These are phyloP conservation scores for Podospora comata DNA, from an alignment of 495 filamentous ascomycete genomes.

Conservation along the genomic window DNA sequence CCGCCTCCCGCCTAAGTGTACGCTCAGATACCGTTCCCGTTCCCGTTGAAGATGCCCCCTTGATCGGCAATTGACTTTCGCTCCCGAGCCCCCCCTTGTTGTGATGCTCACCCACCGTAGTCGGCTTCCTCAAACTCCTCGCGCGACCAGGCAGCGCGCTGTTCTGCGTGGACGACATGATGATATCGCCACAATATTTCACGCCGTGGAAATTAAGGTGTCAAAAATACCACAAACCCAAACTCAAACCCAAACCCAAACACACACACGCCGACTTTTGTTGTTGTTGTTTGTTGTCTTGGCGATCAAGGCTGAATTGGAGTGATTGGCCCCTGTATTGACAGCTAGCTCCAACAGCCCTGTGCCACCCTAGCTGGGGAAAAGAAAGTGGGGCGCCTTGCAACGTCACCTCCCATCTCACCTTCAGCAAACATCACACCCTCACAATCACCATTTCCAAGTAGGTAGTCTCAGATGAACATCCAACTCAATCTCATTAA, in stretches of 20 bases:
- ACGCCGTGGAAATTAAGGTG: neutral
- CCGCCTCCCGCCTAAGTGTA: neutral
- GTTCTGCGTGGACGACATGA: conserved; percentile 28
- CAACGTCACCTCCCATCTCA: neutral
- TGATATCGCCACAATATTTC: neutral
- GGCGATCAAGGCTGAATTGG: neutral
- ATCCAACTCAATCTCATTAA: neutral
- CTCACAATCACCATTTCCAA: neutral
- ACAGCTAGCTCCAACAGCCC: neutral
- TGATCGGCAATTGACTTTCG: conserved; percentile 38
- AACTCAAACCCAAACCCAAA: too few species aligned
- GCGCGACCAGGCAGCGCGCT: conserved; percentile 39
- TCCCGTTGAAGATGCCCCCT: conserved; percentile 18
- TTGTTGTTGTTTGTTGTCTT: neutral
- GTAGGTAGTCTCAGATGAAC: neutral
- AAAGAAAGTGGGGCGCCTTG: neutral
- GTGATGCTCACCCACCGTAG: conserved; percentile 6
- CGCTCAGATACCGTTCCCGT: neutral
- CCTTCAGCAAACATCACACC: neutral
- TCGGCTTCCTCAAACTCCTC: conserved; percentile 45
- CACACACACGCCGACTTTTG: neutral
- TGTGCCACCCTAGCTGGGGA: neutral
- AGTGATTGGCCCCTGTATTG: neutral
- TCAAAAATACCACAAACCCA: neutral
- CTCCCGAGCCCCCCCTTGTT: conserved; percentile 19